Conservation (phyloP, 257 asterid genomes). For the Euphrasia confusa region DNA sequence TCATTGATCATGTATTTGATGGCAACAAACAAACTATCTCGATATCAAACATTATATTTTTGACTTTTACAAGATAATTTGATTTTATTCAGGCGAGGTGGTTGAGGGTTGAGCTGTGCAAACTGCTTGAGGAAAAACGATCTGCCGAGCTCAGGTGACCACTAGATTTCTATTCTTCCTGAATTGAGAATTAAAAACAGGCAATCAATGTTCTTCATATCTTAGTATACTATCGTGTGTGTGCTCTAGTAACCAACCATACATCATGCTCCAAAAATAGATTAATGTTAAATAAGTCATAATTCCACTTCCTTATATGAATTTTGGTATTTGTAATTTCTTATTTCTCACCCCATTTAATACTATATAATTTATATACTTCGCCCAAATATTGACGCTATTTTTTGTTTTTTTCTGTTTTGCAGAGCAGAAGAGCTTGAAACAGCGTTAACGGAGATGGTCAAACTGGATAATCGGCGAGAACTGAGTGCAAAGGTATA, state of each 20-base stretch:
- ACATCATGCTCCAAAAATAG: background rate
- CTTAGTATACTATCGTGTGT: background rate
- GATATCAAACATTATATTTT: background rate
- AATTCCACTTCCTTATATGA: background rate
- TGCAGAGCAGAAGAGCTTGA: constrained; percentile 95
- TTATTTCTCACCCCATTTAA: background rate
- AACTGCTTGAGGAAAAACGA: constrained; percentile 81
- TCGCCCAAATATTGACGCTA: background rate
- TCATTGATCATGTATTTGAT: background rate
- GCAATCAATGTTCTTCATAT: background rate
- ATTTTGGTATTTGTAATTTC: background rate
- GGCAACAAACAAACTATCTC: background rate
- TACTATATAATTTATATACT: background rate
- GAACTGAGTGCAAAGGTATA: constrained; percentile 79
- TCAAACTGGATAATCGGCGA: constrained; percentile 86
- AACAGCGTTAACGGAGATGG: constrained; percentile 94
- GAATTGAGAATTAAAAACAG: background rate
- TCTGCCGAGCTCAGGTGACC: constrained; percentile 86
- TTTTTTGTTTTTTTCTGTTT: constrained; percentile 5
- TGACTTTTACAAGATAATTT: background rate
- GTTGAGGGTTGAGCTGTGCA: constrained; percentile 89
- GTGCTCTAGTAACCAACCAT: background rate
- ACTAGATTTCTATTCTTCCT: too few relatives aligned
- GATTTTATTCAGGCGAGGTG: constrained; percentile 60
- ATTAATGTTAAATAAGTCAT: background rate